Evolutionary conservation across 176 grass and related monocot species (phyloP), one percentile per base, ranked within the genome.

Genomic region (Phragmites australis): DNA sequence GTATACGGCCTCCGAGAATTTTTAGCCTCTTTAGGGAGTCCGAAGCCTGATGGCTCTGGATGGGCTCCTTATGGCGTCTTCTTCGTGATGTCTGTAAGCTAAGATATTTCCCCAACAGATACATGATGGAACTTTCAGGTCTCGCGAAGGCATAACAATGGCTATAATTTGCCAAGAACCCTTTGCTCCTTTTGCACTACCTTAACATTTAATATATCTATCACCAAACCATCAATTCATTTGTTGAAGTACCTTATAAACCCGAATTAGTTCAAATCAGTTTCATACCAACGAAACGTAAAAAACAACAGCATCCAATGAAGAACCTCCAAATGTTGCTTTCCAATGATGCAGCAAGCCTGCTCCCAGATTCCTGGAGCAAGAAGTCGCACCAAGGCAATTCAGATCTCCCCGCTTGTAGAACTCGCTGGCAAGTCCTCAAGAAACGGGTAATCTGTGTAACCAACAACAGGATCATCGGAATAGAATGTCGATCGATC

Each of bases 401-500:
- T 54, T 26, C 29, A 42, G 76, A 25, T n/a, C 34, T 58, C 31
- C 1, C 22, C 12, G 12, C 2, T 9, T 39, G 31, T 18, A 14
- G 39, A 43, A 21, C 10, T 72, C 19, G 8, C 8, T 30, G 42
- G 10, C 12, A 4, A 78, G 8, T 70, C n/a, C 23, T 87, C 80
- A 16, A 93, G 75, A 72, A 89, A 93, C 0, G 90, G 80, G 54
- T 87, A 89, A 41, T 89, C 84, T 0, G 90, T 90, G 73, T 87
- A 89, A 4, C 87, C 90, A 1, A 87, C 23, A 15, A 87, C 84
- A 48, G 83, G 87, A 68, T 87, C 81, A 25, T 72, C 30, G 1
- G 70, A 82, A 32, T 93, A 89, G 61, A 93, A 93, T 9, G 87
- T 93, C 0, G 68, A 61, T 53, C 87, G 74, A 12, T 93, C 47